Evolutionary conservation across 345 rosid species (phyloP).

Genomic region (Eucalyptus microcorys): DNA sequence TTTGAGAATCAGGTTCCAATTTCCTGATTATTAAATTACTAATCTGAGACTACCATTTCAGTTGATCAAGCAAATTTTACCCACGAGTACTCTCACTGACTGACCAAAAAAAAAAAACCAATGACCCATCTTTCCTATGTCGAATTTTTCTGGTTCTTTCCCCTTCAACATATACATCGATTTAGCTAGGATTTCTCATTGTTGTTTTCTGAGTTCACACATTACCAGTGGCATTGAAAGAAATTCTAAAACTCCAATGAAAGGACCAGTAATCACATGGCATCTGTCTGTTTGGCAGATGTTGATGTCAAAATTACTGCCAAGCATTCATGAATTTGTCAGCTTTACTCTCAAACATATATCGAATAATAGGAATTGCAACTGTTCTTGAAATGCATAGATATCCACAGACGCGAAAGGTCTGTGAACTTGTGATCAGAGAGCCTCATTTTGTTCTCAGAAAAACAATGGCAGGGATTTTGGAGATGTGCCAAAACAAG

Average conservation of each 20-base stretch:
- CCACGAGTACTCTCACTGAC: background rate
- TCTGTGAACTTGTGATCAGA: background rate
- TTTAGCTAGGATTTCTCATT: background rate
- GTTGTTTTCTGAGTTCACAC: background rate
- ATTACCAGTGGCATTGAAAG: background rate
- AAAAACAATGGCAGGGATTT: background rate
- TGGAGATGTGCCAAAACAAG: background rate
- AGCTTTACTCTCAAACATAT: background rate
- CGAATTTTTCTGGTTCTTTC: background rate
- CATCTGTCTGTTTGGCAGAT: background rate
- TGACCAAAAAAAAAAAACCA: background rate
- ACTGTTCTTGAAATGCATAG: background rate
- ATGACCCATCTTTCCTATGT: background rate
- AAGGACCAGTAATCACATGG: background rate
- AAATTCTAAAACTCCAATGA: background rate
- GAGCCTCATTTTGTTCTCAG: background rate
- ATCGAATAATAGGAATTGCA: background rate
- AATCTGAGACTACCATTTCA: background rate
- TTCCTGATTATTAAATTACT: background rate
- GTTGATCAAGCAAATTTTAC: background rate
- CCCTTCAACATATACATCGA: background rate
- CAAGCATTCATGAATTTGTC: background rate
- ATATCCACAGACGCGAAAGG: background rate
- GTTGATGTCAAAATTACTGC: background rate
- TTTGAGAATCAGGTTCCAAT: background rate